Conservation (phyloP, 2,329 filamentous ascomycete genomes). For the Alternaria panax region DNA sequence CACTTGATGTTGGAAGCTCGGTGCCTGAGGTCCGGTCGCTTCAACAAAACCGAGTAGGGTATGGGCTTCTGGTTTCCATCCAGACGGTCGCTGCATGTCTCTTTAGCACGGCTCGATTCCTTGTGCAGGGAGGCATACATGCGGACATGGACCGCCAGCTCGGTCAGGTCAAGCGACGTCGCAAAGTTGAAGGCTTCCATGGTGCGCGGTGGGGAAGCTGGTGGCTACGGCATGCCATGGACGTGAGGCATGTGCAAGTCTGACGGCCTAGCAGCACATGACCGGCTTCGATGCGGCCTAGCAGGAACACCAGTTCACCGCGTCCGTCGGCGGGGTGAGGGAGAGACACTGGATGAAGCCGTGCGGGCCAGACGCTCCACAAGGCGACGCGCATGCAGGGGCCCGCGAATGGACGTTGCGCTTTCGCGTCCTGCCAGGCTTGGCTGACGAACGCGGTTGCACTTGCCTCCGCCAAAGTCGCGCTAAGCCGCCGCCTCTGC, state of each 20-base stretch:
- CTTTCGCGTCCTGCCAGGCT: constrained; percentile 30
- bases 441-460: constrained; percentile 28
- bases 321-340: constrained; percentile 15
- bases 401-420: constrained; percentile 22
- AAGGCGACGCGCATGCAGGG: constrained; percentile 20
- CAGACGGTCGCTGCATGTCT: constrained; percentile 68
- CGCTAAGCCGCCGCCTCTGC: constrained; percentile 22
- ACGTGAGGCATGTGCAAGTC: constrained; percentile 8
- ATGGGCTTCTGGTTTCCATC: constrained; percentile 80
- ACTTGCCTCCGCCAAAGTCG: constrained; percentile 24
- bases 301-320: constrained; percentile 4
- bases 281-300: not conserved
- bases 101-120: constrained; percentile 26
- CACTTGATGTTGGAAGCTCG: constrained; percentile 84
- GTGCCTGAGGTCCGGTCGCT: constrained; percentile 81
- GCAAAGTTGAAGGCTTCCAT: constrained; percentile 99
- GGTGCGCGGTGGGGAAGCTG: constrained; percentile 29
- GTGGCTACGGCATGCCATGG: constrained; percentile 37
- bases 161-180: constrained; percentile 80
- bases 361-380: constrained; percentile 8
- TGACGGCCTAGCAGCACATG: constrained; percentile 4
- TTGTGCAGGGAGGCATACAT: constrained; percentile 57
- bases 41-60: constrained; percentile 78
- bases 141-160: constrained; percentile 69
- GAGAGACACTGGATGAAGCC: constrained; percentile 3